Conservation (phyloP, 371 early-diverging fungal genomes). For the Batkoa obscura region DNA sequence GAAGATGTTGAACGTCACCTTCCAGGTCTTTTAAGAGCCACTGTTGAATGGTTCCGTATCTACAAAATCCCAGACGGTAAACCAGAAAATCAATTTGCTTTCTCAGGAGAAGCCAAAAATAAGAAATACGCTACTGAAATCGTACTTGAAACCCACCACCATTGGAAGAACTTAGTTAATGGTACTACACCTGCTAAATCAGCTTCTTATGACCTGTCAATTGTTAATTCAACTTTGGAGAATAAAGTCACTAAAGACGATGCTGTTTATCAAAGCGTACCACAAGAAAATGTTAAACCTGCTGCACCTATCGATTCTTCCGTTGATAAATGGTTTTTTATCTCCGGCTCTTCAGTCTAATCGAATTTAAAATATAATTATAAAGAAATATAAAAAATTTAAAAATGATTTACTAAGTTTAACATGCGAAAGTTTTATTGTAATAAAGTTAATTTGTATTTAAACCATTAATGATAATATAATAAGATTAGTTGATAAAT, state of each 20-base stretch:
- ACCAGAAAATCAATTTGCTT: conserved; percentile 96
- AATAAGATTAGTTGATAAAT: no score
- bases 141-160: conserved; percentile 83
- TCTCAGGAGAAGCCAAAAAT: conserved; percentile 77
- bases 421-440: no score
- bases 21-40: conserved; percentile 88
- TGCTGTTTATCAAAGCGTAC: conserved; percentile 32
- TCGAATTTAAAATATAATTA: no score
- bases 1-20: conserved; percentile 90
- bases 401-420: no score
- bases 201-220: conserved; percentile 46
- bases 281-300: conserved; percentile 31
- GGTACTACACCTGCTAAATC: conserved; percentile 30
- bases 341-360: conserved; percentile 50
- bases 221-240: conserved; percentile 47
- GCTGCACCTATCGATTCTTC: conserved; percentile 44
- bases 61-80: conserved; percentile 99
- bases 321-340: conserved; percentile 96
- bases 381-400: no score
- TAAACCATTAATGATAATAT: no score
- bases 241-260: conserved; percentile 38
- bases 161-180: conserved; percentile 78
- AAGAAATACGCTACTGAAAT: conserved; percentile 83
- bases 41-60: conserved; percentile 96
- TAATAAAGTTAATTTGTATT: no score